These are phyloP conservation scores for Starmerella etchellsii DNA, from an alignment of 805 yeast genomes.

Conservation along the genomic window DNA sequence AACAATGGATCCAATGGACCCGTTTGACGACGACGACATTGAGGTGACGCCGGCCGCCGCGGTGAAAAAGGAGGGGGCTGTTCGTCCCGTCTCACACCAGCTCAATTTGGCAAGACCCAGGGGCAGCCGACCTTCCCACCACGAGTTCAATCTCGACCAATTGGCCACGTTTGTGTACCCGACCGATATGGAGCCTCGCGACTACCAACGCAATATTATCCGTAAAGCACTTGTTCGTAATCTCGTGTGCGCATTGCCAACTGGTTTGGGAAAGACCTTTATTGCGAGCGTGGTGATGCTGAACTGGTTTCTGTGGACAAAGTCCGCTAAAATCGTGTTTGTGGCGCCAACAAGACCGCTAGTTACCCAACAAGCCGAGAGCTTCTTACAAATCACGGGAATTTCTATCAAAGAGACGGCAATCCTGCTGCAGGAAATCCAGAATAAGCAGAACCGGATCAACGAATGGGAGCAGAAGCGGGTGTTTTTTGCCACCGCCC, in stretches of 20 bases:
- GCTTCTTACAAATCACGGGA: slow-evolving; percentile 79
- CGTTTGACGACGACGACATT: background rate
- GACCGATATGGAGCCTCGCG: slow-evolving; percentile 68
- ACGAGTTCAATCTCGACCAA: slow-evolving; percentile 32
- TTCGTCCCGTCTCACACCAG: background rate
- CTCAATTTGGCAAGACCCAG: background rate
- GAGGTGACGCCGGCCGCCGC: background rate
- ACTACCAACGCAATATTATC: slow-evolving; percentile 77
- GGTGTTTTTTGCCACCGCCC: slow-evolving; percentile 91
- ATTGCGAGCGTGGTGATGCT: slow-evolving; percentile 91
- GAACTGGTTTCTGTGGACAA: slow-evolving; percentile 79
- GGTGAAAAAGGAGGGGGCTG: background rate
- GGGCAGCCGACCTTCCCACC: slow-evolving; percentile 22
- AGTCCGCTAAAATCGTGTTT: slow-evolving; percentile 64
- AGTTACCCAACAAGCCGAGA: slow-evolving; percentile 91
- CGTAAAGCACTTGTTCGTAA: slow-evolving; percentile 59
- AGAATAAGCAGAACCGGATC: slow-evolving; percentile 42
- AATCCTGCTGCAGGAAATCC: slow-evolving; percentile 34
- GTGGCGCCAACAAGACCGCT: slow-evolving; percentile 96
- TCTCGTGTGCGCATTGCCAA: slow-evolving; percentile 79
- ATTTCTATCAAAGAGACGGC: slow-evolving; percentile 55
- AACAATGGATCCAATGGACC: background rate
- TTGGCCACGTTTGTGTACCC: slow-evolving; percentile 60
- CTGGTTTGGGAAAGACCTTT: slow-evolving; percentile 95
- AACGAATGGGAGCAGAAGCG: slow-evolving; percentile 66